Percentiles rank a stretch among this genome's conserved stretches.
These are phyloP conservation scores for sunflower (Helianthus annuus) DNA, from an alignment of 129 eudicot genomes.

Conservation along the genomic window HanXRQr2.0-SUNRISE NC_035441.2:64190263-64190762, in stretches of 20 bases:
- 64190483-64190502: neutral
- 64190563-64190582: neutral
- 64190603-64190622: slow-evolving; percentile 57
- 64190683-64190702: slow-evolving; percentile 64
- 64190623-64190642: slow-evolving; percentile 88
- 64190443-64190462: slow-evolving; percentile 3
- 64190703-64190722: slow-evolving; percentile 80
- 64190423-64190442: neutral
- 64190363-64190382: slow-evolving; percentile 12
- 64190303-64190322: neutral
- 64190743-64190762: slow-evolving; percentile 66
- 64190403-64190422: neutral
- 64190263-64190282: slow-evolving; percentile 1
- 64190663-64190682: slow-evolving; percentile 84
- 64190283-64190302: slow-evolving; percentile 7
- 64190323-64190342: neutral
- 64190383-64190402: slow-evolving; percentile 18
- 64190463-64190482: neutral
- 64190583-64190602: neutral
- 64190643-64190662: slow-evolving; percentile 87
- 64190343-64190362: slow-evolving; percentile 8
- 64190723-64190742: slow-evolving; percentile 84
- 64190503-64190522: neutral
- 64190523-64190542: slow-evolving; percentile 6
- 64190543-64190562: slow-evolving; percentile 23